Evolutionary conservation across 2,329 filamentous ascomycete genomes (phyloP).

Genomic region (Fragosphaeria purpurea): DNA sequence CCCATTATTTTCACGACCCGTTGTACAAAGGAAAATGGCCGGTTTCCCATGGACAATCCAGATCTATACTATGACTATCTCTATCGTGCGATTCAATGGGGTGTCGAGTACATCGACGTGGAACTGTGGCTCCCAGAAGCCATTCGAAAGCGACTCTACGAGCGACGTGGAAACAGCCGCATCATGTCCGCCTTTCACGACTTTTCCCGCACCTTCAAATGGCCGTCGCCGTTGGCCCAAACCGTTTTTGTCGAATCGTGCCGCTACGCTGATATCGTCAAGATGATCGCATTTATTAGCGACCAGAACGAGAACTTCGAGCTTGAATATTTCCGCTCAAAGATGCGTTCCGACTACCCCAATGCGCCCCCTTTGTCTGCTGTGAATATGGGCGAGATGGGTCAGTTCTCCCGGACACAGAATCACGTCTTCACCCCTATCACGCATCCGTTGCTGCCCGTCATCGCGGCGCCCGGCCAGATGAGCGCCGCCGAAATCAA

Average conservation of each 20-base stretch:
- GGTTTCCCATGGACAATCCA: slow-evolving; percentile 75
- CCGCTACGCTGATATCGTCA: slow-evolving; percentile 74
- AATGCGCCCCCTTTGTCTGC: slow-evolving; percentile 66
- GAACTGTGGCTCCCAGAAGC: slow-evolving; percentile 77
- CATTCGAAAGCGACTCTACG: slow-evolving; percentile 57
- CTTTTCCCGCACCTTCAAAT: slow-evolving; percentile 75
- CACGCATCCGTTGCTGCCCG: slow-evolving; percentile 72
- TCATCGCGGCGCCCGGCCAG: slow-evolving; percentile 78
- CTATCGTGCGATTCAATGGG: slow-evolving; percentile 79
- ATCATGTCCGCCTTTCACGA: slow-evolving; percentile 92
- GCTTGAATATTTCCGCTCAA: slow-evolving; percentile 77
- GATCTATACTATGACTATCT: slow-evolving; percentile 67
- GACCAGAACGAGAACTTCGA: slow-evolving; percentile 82
- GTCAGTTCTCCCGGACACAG: slow-evolving; percentile 71
- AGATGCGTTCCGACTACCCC: slow-evolving; percentile 59
- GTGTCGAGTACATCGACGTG: slow-evolving; percentile 82
- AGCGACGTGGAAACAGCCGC: slow-evolving; percentile 64
- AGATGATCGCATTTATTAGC: slow-evolving; percentile 80
- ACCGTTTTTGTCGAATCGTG: slow-evolving; percentile 61
- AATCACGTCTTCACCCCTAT: slow-evolving; percentile 85
- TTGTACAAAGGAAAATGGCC: slow-evolving; percentile 72
- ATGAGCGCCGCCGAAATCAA: slow-evolving; percentile 82
- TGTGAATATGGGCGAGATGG: slow-evolving; percentile 80
- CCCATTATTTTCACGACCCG: slow-evolving; percentile 86
- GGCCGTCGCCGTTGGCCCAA: slow-evolving; percentile 65